phyloP scores from a whole-genome alignment of 768 basidiomycete species.

The Symmetrospora coprosmae region DNA sequence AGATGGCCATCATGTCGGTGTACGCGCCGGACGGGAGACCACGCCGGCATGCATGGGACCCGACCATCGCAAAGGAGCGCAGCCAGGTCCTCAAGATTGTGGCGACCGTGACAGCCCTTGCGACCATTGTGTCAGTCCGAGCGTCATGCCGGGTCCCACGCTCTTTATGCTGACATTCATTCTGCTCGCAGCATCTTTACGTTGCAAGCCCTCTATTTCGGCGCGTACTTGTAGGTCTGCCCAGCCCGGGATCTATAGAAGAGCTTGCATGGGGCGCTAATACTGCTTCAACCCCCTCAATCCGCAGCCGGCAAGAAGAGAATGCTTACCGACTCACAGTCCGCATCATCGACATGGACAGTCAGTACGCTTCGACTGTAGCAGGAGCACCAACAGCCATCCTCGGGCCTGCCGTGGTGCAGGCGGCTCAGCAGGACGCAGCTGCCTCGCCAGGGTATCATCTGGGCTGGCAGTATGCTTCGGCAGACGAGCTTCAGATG shows the following conservation, averaged over 20 bases:
- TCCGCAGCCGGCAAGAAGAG: conserved; percentile 31
- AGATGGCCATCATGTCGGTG: too few species aligned
- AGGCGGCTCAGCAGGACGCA: conserved; percentile 24
- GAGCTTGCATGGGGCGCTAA: too few species aligned
- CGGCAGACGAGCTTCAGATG: conserved; percentile 19
- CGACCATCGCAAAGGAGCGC: conserved; percentile 26
- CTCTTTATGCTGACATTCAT: too few species aligned
- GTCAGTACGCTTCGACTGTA: conserved; percentile 22
- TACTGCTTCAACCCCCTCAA: too few species aligned
- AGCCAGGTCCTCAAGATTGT: conserved; percentile 31
- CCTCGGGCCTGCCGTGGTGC: conserved; percentile 34
- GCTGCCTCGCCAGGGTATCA: conserved; percentile 23
- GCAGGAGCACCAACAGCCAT: conserved; percentile 33
- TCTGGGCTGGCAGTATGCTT: conserved; percentile 33
- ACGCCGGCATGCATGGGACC: conserved; percentile 26
- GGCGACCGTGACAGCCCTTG: too few species aligned
- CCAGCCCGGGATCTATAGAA: too few species aligned
- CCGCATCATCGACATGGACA: conserved; percentile 36
- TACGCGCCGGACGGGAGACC: conserved; percentile 28
- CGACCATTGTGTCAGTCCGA: too few species aligned
- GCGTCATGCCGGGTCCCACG: too few species aligned
- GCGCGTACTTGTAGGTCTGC: conserved; percentile 37
- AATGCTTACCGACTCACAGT: conserved; percentile 34
- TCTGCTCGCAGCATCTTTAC: conserved; percentile 17
- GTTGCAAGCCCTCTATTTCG: conserved; percentile 35